phyloP scores from a whole-genome alignment of 148 eudicot genomes.

The Rhododendron ovatum region DNA sequence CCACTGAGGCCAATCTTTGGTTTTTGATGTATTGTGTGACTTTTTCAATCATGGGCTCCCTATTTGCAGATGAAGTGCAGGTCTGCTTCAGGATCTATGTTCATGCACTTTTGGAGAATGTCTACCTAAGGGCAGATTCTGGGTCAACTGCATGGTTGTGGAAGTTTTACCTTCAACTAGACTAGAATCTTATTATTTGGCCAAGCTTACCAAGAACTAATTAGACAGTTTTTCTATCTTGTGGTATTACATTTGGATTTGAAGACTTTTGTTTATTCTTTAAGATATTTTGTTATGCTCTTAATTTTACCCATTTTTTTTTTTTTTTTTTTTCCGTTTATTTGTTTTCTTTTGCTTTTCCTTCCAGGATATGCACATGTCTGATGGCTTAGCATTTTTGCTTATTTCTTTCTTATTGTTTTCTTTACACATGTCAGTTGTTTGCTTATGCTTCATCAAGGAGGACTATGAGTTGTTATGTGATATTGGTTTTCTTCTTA shows the following conservation, averaged over 20 bases:
- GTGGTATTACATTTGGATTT: not conserved
- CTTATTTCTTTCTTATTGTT: not conserved
- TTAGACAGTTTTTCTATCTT: not conserved
- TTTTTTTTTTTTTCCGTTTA: not conserved
- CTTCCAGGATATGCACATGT: not conserved
- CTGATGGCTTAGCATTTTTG: not conserved
- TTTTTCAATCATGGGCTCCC: conserved; percentile 2
- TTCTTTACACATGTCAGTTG: not conserved
- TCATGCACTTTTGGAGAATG: not conserved
- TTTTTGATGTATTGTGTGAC: not conserved
- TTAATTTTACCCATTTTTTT: not conserved
- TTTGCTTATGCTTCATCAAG: not conserved
- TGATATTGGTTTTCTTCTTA: not conserved
- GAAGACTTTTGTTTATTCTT: not conserved
- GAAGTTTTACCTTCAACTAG: not conserved
- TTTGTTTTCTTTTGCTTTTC: not conserved
- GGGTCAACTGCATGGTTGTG: not conserved
- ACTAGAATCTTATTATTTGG: not conserved
- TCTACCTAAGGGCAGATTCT: not conserved
- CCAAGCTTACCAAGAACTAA: not conserved
- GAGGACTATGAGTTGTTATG: not conserved
- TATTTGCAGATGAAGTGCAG: conserved; percentile 20
- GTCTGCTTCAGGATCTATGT: not conserved
- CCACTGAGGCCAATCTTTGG: not conserved
- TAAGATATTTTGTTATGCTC: not conserved